A percentile compares a stretch with the other conserved stretches of the same genome.
Evolutionary conservation across 2,329 filamentous ascomycete genomes (phyloP).

Genomic region (Pestalotiopsis sp.): DNA sequence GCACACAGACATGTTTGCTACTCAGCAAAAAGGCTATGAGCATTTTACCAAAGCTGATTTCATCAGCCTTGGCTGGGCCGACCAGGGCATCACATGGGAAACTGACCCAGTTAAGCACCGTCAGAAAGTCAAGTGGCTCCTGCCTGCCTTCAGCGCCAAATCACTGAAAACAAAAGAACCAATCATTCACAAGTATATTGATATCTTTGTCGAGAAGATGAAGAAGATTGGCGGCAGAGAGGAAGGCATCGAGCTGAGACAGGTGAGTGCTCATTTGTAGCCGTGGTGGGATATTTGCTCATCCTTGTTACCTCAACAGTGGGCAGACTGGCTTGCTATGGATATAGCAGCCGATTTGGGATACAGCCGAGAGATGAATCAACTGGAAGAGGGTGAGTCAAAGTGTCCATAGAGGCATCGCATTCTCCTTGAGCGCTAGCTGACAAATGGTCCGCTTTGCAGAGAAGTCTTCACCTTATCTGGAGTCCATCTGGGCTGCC

Average conservation of each 20-base stretch:
- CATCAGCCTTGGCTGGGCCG: conserved; percentile 20
- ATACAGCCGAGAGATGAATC: background rate
- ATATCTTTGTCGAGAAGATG: conserved; percentile 23
- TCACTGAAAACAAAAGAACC: conserved; percentile 22
- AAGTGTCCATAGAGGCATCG: background rate
- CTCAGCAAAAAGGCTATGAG: conserved; percentile 19
- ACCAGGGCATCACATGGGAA: conserved; percentile 23
- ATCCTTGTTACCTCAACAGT: no score
- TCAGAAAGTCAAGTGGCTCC: conserved; percentile 19
- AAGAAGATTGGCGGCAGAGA: conserved; percentile 3
- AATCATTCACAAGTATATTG: conserved; percentile 21
- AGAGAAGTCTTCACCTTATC: conserved; percentile 13
- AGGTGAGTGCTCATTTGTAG: background rate
- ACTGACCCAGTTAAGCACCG: conserved; percentile 22
- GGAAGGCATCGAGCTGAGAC: background rate
- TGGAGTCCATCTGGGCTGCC: conserved; percentile 11
- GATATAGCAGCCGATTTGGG: conserved; percentile 21
- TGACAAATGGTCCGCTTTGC: background rate
- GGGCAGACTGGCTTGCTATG: conserved; percentile 23
- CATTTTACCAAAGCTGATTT: conserved; percentile 23
- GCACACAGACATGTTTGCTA: conserved; percentile 8
- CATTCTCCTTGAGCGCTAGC: background rate
- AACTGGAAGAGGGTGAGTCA: background rate
- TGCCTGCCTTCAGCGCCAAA: conserved; percentile 22
- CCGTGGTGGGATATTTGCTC: no score